A percentile compares a stretch with the other conserved stretches of the same genome.
These are phyloP conservation scores for Imleria badia DNA, from an alignment of 768 basidiomycete genomes.

Conservation along the genomic window DNA sequence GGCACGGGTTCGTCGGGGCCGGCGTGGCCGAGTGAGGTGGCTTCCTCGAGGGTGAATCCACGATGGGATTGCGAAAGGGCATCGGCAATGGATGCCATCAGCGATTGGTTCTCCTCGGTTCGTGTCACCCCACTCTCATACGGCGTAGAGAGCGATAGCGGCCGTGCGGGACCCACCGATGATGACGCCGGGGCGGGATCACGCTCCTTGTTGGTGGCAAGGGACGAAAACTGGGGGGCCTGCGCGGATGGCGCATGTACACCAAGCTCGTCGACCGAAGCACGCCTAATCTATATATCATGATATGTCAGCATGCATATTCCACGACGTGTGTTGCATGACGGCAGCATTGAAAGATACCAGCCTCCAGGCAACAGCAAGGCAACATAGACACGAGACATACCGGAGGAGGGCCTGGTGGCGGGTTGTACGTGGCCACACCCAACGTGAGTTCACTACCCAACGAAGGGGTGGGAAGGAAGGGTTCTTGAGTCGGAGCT, in stretches of 20 bases:
- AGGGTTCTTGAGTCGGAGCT: slow-evolving; percentile 8
- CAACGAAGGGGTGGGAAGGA: slow-evolving; percentile 35
- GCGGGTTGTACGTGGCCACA: slow-evolving; percentile 4
- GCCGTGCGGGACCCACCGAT: neutral
- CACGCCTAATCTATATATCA: slow-evolving; percentile 15
- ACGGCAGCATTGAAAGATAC: slow-evolving; percentile 4
- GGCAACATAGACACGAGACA: slow-evolving; percentile 12
- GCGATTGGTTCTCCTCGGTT: slow-evolving; percentile 30
- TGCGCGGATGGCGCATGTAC: slow-evolving; percentile 5
- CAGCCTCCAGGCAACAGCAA: slow-evolving; percentile 23
- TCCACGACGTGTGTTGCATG: slow-evolving; percentile 11
- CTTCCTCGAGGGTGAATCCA: slow-evolving; percentile 25
- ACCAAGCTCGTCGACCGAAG: slow-evolving; percentile 31
- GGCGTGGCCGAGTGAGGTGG: slow-evolving; percentile 17
- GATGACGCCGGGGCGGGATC: slow-evolving; percentile 26
- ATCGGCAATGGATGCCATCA: slow-evolving; percentile 39
- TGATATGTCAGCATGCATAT: slow-evolving; percentile 12
- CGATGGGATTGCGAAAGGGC: slow-evolving; percentile 34
- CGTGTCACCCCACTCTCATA: slow-evolving; percentile 3
- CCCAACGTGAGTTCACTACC: slow-evolving; percentile 32
- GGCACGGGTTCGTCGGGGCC: slow-evolving; percentile 37
- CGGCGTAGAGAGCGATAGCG: slow-evolving; percentile 9
- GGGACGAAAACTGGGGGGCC: slow-evolving; percentile 56
- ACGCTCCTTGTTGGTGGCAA: slow-evolving; percentile 48
- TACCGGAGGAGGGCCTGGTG: slow-evolving; percentile 16